Base-by-base conservation (phyloP, 352 stramenopile species). In the Pythium insidiosum region DNA sequence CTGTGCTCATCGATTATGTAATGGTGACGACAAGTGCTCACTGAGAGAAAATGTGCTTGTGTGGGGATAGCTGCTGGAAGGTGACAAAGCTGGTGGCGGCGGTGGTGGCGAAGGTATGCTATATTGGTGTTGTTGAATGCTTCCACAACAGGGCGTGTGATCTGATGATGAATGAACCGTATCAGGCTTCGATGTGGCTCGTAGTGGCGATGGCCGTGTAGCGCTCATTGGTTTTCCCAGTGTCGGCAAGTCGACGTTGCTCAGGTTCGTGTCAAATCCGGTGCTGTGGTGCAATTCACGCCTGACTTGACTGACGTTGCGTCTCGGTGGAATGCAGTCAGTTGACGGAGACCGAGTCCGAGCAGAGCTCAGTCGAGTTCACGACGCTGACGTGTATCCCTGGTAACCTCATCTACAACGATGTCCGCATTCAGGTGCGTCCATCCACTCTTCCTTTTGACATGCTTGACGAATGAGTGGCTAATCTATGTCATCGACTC, bases 361-460 rank as follows among this genome's bases (percentile, higher is more conserved):
- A 98, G 68, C 90, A 92, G 19, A 97, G 95, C 18, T 85, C 91
- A 6, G 98, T 98, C 43, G 96, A 99, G 68, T 99, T 99, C 64
- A 98, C 96, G 6, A 99, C 96, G 36, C 58, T 99, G 12, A 99
- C 96, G 19, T 98, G 95, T 58, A 98, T 99, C 53, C 96, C 96
- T 22, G 96, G 95, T 24, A 97, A 97, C 63, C 62, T 97, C 44
- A 84, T 96, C 45, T 97, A 98, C 76, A 97, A 96, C 61, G 90
- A 97, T 52, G 90, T 95, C 28, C 90, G 92, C 58, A 97, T 98
- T 46, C 96, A 99, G 63, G 74, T 88, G 39, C 9, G 43, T 22
- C 34, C 5, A 16, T 30, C 18, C 24, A 7, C 23, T 25, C n/a
- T n/a, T n/a, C n/a, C n/a, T n/a, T n/a, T n/a, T n/a, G 16, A 38